Conservation (phyloP, 306 rosid species). For the Albizia julibrissin region DNA sequence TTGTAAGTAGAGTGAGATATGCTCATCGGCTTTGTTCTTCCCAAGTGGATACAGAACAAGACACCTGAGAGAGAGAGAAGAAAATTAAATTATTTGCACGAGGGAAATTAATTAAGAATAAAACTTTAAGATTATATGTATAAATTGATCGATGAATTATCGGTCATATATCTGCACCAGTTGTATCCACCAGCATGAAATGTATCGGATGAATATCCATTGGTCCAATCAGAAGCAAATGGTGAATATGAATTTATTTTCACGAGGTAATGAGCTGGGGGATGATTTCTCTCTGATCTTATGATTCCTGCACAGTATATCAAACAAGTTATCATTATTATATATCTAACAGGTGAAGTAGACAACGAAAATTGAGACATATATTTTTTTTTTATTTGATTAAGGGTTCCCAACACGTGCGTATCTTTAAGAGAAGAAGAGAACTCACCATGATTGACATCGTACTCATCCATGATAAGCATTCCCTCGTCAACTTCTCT, state of each 20-base stretch:
- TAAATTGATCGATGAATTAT: too few species aligned
- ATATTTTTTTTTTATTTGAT: too few species aligned
- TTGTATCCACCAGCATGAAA: constrained; percentile 24
- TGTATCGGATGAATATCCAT: neutral
- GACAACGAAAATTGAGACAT: too few species aligned
- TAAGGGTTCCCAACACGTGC: too few species aligned
- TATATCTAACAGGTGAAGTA: too few species aligned
- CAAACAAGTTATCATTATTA: neutral
- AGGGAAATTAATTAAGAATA: too few species aligned
- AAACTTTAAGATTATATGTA: too few species aligned
- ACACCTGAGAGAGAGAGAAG: constrained; percentile 4
- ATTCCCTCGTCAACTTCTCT: too few species aligned
- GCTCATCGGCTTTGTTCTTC: neutral
- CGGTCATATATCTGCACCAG: neutral
- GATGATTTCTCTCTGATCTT: neutral
- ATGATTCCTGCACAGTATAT: neutral
- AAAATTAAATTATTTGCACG: too few species aligned
- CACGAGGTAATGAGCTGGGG: neutral
- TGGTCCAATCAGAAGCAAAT: neutral
- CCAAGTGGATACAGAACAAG: constrained; percentile 28
- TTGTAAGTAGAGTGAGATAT: constrained; percentile 19
- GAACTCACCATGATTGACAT: too few species aligned
- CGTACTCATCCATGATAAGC: too few species aligned
- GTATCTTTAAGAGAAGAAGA: too few species aligned
- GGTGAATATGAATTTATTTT: neutral